These are phyloP conservation scores for Chlorella vulgaris DNA, from an alignment of 139 green algal genomes.

Conservation along the genomic window DNA sequence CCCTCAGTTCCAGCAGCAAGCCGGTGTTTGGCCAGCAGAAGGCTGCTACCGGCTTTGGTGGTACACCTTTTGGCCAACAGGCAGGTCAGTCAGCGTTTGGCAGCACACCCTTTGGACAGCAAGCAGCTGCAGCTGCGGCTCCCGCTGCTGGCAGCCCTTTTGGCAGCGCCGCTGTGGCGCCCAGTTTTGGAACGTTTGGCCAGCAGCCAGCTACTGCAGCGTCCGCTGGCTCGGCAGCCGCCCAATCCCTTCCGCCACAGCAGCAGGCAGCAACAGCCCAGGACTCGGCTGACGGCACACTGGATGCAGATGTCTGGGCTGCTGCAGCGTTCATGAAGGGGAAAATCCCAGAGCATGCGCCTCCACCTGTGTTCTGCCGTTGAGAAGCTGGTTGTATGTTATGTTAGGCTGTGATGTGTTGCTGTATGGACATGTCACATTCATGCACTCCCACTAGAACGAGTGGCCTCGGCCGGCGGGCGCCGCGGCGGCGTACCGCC, in stretches of 20 bases:
- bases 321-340: slow-evolving; percentile 24
- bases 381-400: neutral
- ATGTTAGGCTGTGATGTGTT: neutral
- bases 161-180: neutral
- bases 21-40: slow-evolving; percentile 15
- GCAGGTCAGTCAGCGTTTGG: neutral
- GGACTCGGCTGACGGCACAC: neutral
- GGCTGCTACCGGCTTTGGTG: slow-evolving; percentile 18
- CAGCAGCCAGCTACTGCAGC: no score
- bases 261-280: neutral
- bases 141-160: neutral
- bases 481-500: no score
- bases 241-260: neutral
- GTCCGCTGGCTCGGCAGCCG: no score
- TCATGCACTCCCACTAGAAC: no score
- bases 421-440: no score
- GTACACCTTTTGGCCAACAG: slow-evolving; percentile 27
- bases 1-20: neutral
- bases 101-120: slow-evolving; percentile 23
- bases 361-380: slow-evolving; percentile 19
- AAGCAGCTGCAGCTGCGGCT: neutral
- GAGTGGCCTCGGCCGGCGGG: no score
- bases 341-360: slow-evolving; percentile 30
- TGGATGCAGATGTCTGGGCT: slow-evolving; percentile 12
- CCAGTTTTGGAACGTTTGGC: neutral